Conservation (phyloP, 164 flowering plant genomes). For the Liriodendron chinense region DNA sequence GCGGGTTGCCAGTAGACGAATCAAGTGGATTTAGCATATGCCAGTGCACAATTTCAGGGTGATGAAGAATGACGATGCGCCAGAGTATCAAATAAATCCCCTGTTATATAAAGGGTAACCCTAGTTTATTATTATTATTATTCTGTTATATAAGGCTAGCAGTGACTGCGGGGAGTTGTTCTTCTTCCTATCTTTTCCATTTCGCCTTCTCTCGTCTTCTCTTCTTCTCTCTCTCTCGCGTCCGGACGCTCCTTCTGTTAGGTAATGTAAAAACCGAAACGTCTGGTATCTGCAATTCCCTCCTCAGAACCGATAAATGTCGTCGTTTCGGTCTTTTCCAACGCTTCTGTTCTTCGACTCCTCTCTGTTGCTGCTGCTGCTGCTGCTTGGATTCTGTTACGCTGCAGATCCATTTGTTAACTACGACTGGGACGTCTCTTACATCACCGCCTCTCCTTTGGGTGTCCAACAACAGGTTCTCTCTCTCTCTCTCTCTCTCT, state of each 20-base stretch:
- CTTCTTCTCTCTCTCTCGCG: not conserved
- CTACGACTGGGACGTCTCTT: constrained; percentile 53
- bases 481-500: not conserved
- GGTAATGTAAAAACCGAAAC: not conserved
- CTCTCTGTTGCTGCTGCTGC: not conserved
- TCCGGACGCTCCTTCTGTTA: not conserved
- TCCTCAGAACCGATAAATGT: not conserved
- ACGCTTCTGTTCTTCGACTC: not conserved
- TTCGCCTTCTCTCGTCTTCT: not conserved
- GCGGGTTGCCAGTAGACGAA: no score
- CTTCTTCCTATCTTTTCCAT: not conserved
- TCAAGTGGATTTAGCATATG: no score
- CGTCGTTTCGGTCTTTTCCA: not conserved
- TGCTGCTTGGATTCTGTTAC: constrained; percentile 22
- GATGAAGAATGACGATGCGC: no score
- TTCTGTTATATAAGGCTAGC: not conserved
- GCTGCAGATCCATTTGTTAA: constrained; percentile 51
- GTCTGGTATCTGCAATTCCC: not conserved
- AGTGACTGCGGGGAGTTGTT: not conserved
- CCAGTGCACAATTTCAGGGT: no score
- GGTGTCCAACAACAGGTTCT: constrained; percentile 78
- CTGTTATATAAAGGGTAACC: not conserved
- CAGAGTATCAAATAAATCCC: no score
- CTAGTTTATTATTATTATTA: not conserved
- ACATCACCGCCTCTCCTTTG: constrained; percentile 64